Evolutionary conservation across 495 filamentous ascomycete species (phyloP).

Genomic region (Neurospora discreta): DNA sequence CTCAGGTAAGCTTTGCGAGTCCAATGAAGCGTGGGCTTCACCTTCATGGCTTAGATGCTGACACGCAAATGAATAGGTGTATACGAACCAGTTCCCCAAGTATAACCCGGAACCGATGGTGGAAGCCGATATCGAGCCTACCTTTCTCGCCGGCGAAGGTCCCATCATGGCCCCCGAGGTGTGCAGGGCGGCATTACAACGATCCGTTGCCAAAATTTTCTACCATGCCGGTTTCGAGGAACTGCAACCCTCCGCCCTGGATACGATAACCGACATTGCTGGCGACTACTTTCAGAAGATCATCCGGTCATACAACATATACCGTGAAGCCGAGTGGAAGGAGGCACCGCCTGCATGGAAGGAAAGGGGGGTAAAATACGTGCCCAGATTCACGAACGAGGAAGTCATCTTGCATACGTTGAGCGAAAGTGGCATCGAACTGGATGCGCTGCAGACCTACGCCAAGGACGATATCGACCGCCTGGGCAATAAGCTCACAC

Average conservation of each 20-base stretch:
- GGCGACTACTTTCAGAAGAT: conserved; percentile 83
- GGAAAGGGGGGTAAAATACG: conserved; percentile 38
- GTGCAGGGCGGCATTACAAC: conserved; percentile 72
- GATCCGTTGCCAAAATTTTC: conserved; percentile 86
- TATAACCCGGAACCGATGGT: conserved; percentile 86
- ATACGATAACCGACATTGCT: conserved; percentile 81
- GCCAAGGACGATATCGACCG: conserved; percentile 90
- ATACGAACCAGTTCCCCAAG: conserved; percentile 96
- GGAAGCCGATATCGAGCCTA: conserved; percentile 72
- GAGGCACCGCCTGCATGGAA: conserved; percentile 30
- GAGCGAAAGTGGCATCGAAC: conserved; percentile 65
- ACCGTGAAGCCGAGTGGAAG: conserved; percentile 67
- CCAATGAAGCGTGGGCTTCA: background rate
- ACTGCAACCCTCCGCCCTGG: conserved; percentile 86
- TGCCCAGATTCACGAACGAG: conserved; percentile 62
- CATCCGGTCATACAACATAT: conserved; percentile 63
- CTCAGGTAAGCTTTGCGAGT: conserved; percentile 53
- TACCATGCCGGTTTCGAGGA: conserved; percentile 98
- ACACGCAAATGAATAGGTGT: conserved; percentile 50
- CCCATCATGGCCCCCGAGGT: conserved; percentile 72
- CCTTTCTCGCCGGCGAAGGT: conserved; percentile 78
- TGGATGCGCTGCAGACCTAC: conserved; percentile 76
- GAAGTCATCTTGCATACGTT: conserved; percentile 83
- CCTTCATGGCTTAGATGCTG: background rate
- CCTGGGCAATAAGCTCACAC: conserved; percentile 67